Percentiles rank a stretch among this genome's conserved stretches.
Conservation (phyloP, 306 rosid species). For the Cotoneaster glaucophyllus region DNA sequence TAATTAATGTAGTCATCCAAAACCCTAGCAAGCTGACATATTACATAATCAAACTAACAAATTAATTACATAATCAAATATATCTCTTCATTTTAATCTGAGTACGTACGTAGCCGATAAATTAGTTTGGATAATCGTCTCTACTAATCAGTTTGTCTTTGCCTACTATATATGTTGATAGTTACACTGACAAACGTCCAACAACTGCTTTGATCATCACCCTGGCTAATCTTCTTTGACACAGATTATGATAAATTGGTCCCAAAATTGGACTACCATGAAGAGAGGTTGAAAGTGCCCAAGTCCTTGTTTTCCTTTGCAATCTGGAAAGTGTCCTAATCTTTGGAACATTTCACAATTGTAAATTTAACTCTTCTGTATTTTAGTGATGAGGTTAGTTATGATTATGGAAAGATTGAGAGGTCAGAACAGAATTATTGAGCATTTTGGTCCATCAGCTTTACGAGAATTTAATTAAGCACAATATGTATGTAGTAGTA, state of each 20-base stretch:
- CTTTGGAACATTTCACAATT: background rate
- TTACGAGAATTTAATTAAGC: background rate
- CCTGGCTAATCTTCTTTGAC: slow-evolving; percentile 10
- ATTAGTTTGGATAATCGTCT: background rate
- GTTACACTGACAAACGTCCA: slow-evolving; percentile 14
- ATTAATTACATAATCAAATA: background rate
- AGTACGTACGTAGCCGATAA: background rate
- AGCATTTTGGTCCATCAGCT: background rate
- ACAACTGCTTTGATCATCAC: slow-evolving; percentile 16
- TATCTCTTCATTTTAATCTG: background rate
- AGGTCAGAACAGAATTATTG: slow-evolving; percentile 20
- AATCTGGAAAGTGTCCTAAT: background rate
- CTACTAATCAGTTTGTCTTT: background rate
- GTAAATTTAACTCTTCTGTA: background rate
- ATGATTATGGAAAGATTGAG: slow-evolving; percentile 63
- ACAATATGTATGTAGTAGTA: background rate
- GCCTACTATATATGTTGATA: background rate
- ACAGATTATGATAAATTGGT: background rate
- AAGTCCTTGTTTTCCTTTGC: background rate
- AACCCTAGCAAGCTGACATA: background rate
- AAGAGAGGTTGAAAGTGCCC: background rate
- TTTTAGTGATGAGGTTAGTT: slow-evolving; percentile 43
- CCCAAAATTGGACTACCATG: slow-evolving; percentile 4
- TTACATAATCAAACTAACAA: background rate
- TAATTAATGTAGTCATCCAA: background rate